phyloP scores from a whole-genome alignment of 768 basidiomycete genomes.

The Termitomyces sp. region DNA sequence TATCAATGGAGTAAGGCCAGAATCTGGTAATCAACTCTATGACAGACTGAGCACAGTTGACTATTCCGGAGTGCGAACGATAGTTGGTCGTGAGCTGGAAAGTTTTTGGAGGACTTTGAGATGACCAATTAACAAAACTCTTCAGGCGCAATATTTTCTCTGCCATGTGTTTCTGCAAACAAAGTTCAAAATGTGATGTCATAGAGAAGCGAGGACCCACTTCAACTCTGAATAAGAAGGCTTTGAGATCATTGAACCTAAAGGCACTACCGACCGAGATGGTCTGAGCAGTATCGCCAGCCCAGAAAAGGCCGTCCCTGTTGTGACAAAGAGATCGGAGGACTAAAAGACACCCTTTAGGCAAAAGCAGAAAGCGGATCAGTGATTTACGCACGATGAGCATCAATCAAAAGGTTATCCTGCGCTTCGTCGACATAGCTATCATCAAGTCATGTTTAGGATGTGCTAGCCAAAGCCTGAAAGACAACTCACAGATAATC shows the following conservation, averaged over 20 bases:
- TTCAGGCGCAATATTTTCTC: slow-evolving; percentile 1
- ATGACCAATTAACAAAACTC: background rate
- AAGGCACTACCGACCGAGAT: slow-evolving; percentile 72
- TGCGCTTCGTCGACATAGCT: slow-evolving; percentile 76
- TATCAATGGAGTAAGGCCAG: slow-evolving; percentile 64
- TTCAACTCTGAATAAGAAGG: slow-evolving; percentile 60
- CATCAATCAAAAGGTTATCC: slow-evolving; percentile 65
- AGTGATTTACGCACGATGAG: slow-evolving; percentile 35
- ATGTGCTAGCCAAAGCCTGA: background rate
- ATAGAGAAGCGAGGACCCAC: slow-evolving; percentile 25
- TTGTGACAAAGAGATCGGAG: slow-evolving; percentile 58
- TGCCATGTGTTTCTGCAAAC: slow-evolving; percentile 5
- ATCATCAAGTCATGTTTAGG: background rate
- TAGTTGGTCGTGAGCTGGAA: slow-evolving; percentile 66
- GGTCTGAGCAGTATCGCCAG: slow-evolving; percentile 76
- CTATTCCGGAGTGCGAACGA: slow-evolving; percentile 68
- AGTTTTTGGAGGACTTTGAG: slow-evolving; percentile 17
- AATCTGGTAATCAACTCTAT: slow-evolving; percentile 56
- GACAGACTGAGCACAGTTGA: slow-evolving; percentile 63
- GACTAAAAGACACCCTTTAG: slow-evolving; percentile 33
- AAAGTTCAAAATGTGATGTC: background rate
- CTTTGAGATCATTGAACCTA: slow-evolving; percentile 64
- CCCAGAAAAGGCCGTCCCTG: slow-evolving; percentile 68
- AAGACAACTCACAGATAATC: slow-evolving; percentile 45
- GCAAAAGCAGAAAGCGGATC: background rate